Conservation (phyloP, 805 yeast species). For the Brettanomyces anomalus region DNA sequence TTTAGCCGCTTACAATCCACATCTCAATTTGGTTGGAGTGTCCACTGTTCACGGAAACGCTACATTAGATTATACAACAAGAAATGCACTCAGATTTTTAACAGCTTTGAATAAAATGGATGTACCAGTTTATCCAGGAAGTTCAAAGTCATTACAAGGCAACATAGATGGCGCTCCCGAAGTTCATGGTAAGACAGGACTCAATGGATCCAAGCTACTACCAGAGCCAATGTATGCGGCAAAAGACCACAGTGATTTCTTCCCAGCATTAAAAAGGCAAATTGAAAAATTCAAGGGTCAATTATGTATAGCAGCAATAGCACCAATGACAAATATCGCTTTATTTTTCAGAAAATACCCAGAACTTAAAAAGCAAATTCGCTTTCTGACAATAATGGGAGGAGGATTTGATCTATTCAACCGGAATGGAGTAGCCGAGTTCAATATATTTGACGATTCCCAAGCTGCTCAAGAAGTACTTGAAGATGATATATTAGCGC, state of each 20-base stretch:
- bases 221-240: constrained; percentile 25
- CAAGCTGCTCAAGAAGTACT: constrained; percentile 58
- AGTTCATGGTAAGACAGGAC: constrained; percentile 67
- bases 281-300: constrained; percentile 32
- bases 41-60: constrained; percentile 73
- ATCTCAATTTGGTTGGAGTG: constrained; percentile 53
- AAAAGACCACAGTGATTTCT: constrained; percentile 8
- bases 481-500: constrained; percentile 33
- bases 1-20: constrained; percentile 51
- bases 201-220: constrained; percentile 64
- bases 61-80: constrained; percentile 52
- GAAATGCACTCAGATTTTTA: constrained; percentile 57
- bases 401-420: constrained; percentile 38
- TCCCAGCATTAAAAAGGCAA: constrained; percentile 14
- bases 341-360: constrained; percentile 48
- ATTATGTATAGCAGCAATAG: constrained; percentile 62
- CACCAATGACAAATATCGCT: constrained; percentile 69
- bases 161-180: constrained; percentile 45
- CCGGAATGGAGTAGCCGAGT: constrained; percentile 45
- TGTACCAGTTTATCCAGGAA: constrained; percentile 63
- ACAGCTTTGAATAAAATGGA: constrained; percentile 47
- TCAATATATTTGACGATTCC: constrained; percentile 70
- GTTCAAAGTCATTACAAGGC: constrained; percentile 44
- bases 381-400: constrained; percentile 65
- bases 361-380: constrained; percentile 37